A percentile compares a stretch with the other conserved stretches of the same genome.
Evolutionary conservation across 306 rosid genomes (phyloP).

Genomic region (Cucumis cinereus): DNA sequence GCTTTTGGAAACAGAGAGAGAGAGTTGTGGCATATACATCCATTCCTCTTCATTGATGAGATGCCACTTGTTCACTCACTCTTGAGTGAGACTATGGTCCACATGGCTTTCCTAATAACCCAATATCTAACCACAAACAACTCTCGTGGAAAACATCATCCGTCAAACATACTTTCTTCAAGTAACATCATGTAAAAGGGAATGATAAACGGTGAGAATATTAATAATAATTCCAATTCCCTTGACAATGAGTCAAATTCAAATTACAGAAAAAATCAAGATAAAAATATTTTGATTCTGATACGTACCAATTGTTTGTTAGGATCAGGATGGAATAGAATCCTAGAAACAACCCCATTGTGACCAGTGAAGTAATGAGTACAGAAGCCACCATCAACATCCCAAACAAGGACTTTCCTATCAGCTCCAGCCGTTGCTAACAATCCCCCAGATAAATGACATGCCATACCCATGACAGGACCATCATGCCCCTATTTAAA

Average conservation of each 20-base stretch:
- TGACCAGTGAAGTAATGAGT: constrained; percentile 94
- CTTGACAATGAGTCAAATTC: too few species aligned
- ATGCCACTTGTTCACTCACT: not conserved
- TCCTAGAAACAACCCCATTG: constrained; percentile 62
- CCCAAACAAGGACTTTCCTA: constrained; percentile 84
- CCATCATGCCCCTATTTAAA: constrained; percentile 77
- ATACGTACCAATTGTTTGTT: constrained; percentile 51
- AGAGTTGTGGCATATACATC: not conserved
- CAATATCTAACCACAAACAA: not conserved
- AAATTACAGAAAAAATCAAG: not conserved
- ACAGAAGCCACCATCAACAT: constrained; percentile 80
- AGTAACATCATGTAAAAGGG: not conserved
- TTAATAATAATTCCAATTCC: too few species aligned
- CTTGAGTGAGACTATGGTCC: not conserved
- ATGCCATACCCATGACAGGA: constrained; percentile 85
- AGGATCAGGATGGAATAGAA: constrained; percentile 75
- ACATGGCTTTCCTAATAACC: not conserved
- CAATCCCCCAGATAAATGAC: constrained; percentile 80
- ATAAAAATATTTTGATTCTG: not conserved
- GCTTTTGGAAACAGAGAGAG: too few species aligned
- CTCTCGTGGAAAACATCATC: not conserved
- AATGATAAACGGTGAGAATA: not conserved
- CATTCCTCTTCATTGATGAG: not conserved
- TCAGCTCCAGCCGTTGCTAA: constrained; percentile 96
- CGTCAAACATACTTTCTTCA: not conserved